These are phyloP conservation scores for Chamaecrista fasciculata DNA, from an alignment of 306 rosid genomes.

Conservation along the genomic window DNA sequence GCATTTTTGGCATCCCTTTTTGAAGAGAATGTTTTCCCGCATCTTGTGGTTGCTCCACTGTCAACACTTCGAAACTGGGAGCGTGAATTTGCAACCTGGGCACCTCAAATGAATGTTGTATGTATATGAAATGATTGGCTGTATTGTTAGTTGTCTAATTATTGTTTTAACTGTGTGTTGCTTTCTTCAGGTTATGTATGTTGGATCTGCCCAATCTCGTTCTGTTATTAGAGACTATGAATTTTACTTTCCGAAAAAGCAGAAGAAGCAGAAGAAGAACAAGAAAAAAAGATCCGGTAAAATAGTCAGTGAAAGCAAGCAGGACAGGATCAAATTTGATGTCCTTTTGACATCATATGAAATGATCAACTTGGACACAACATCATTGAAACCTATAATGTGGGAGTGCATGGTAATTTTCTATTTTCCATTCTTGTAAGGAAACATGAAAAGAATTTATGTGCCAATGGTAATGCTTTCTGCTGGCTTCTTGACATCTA, in stretches of 20 bases:
- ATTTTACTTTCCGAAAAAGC: constrained; percentile 82
- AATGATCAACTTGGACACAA: constrained; percentile 86
- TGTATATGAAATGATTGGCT: constrained; percentile 33
- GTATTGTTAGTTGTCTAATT: constrained; percentile 26
- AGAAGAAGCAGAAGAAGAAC: constrained; percentile 74
- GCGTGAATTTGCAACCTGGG: constrained; percentile 98
- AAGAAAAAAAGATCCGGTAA: constrained; percentile 89
- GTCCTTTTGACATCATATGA: constrained; percentile 97
- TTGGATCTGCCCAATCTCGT: constrained; percentile 93
- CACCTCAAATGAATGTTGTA: constrained; percentile 99
- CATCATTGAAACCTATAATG: constrained; percentile 74
- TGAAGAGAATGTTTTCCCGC: constrained; percentile 68
- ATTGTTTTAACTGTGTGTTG: constrained; percentile 36
- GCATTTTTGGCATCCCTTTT: constrained; percentile 93
- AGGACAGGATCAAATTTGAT: constrained; percentile 95
- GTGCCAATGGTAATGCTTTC: constrained; percentile 21
- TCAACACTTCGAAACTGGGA: constrained; percentile 98
- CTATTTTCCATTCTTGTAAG: constrained; percentile 1
- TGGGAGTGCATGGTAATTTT: constrained; percentile 91
- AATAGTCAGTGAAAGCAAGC: constrained; percentile 72
- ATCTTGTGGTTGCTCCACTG: constrained; percentile 98
- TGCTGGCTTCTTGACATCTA: constrained; percentile 30
- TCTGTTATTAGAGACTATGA: constrained; percentile 82
- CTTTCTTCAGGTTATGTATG: constrained; percentile 84
- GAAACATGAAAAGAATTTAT: constrained; percentile 14